phyloP scores from a whole-genome alignment of 306 rosid genomes.

The Citrullus amarus region DNA sequence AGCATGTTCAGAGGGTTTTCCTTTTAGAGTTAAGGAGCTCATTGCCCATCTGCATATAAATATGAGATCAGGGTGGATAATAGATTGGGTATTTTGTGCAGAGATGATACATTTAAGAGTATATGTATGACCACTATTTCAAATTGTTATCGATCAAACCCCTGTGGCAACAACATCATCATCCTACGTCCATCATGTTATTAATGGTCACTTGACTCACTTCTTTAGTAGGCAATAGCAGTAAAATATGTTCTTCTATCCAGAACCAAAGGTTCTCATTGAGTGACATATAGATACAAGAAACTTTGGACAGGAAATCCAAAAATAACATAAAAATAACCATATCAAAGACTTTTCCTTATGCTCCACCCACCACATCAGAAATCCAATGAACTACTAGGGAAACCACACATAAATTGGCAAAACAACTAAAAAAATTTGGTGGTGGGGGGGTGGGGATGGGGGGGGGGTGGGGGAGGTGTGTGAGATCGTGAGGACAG shows the following conservation, averaged over 20 bases:
- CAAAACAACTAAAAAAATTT: not conserved
- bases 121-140: not conserved
- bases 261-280: not conserved
- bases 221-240: not conserved
- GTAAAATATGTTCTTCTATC: not conserved
- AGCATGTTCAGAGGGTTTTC: slow-evolving; percentile 81
- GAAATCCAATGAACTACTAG: not conserved
- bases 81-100: not conserved
- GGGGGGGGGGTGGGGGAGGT: too few relatives aligned
- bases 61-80: not conserved
- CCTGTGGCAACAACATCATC: not conserved
- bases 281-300: not conserved
- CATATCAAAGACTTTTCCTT: not conserved
- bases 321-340: not conserved
- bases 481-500: not conserved
- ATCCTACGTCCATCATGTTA: not conserved
- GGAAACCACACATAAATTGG: not conserved
- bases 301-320: not conserved
- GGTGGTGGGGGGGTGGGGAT: not conserved
- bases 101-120: not conserved
- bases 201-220: not conserved
- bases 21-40: slow-evolving; percentile 97
- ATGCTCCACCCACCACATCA: not conserved
- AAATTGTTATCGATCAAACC: not conserved
- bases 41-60: slow-evolving; percentile 81